Percentiles rank a stretch among this genome's conserved stretches.
phyloP scores from a whole-genome alignment of 164 flowering plant genomes.

The Buxus sempervirens region DNA sequence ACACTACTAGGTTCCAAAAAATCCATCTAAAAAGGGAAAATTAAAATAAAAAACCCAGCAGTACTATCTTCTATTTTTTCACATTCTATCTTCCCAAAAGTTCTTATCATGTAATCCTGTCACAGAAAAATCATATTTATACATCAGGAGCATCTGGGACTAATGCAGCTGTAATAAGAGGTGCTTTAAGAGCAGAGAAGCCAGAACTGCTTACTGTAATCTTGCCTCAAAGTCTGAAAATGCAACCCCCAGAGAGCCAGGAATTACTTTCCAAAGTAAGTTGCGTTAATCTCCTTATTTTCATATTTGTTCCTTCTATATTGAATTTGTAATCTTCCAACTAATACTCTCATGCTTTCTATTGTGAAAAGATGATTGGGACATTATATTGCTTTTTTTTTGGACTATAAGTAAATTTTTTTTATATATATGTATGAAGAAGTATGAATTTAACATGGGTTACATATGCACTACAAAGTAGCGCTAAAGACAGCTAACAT shows the following conservation, averaged over 20 bases:
- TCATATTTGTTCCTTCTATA: neutral
- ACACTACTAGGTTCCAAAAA: no score
- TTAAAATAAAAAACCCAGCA: no score
- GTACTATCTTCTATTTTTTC: neutral
- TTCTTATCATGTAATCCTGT: neutral
- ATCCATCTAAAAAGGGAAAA: no score
- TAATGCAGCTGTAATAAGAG: conserved; percentile 98
- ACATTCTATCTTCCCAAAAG: neutral
- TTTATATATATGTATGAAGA: no score
- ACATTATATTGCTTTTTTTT: no score
- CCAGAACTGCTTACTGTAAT: conserved; percentile 95
- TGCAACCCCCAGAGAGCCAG: conserved; percentile 97
- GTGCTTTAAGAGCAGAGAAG: conserved; percentile 86
- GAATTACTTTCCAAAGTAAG: conserved; percentile 83
- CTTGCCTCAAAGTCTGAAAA: conserved; percentile 90
- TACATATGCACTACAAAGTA: no score
- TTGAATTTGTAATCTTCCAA: neutral
- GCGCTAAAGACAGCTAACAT: no score
- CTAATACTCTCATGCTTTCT: neutral
- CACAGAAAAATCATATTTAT: conserved; percentile 94
- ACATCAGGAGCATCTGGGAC: conserved; percentile 99
- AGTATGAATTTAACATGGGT: no score
- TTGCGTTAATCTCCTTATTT: conserved; percentile 1
- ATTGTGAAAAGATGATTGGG: no score
- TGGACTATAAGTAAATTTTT: no score